Evolutionary conservation across 495 filamentous ascomycete genomes (phyloP).

Genomic region (Daldinia caldariorum): DNA sequence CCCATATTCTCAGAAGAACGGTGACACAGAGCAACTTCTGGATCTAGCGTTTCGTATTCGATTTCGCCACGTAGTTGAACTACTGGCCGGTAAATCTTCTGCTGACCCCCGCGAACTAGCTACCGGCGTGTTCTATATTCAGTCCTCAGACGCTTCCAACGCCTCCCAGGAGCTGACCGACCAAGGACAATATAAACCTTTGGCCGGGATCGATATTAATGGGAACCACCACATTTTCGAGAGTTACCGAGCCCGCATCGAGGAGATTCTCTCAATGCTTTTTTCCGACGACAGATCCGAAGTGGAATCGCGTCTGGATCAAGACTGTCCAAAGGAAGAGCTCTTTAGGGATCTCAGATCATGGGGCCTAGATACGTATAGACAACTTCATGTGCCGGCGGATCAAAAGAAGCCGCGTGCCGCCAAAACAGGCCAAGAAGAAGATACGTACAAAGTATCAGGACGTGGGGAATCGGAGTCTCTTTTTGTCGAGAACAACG

Average conservation of each 20-base stretch:
- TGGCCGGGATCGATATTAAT: slow-evolving; percentile 28
- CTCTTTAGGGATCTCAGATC: slow-evolving; percentile 30
- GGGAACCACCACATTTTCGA: background rate
- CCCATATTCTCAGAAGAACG: background rate
- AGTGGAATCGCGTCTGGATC: slow-evolving; percentile 17
- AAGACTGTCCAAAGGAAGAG: slow-evolving; percentile 18
- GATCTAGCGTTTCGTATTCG: slow-evolving; percentile 39
- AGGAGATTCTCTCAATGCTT: slow-evolving; percentile 20
- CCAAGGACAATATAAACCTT: slow-evolving; percentile 33
- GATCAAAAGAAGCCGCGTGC: background rate
- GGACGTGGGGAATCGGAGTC: slow-evolving; percentile 19
- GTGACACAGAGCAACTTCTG: background rate
- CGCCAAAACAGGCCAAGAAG: background rate
- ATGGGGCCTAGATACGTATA: slow-evolving; percentile 37
- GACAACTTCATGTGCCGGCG: slow-evolving; percentile 12
- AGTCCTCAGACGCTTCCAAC: slow-evolving; percentile 1
- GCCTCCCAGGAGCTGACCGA: slow-evolving; percentile 14
- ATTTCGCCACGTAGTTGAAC: slow-evolving; percentile 28
- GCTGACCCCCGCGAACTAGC: slow-evolving; percentile 28
- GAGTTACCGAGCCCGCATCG: slow-evolving; percentile 15
- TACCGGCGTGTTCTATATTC: slow-evolving; percentile 33
- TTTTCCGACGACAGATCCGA: slow-evolving; percentile 8
- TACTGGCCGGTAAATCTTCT: slow-evolving; percentile 12
- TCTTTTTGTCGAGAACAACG: slow-evolving; percentile 22
- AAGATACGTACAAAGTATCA: background rate